Percentiles rank a stretch among this genome's conserved stretches.
phyloP scores from a whole-genome alignment of 1,284 basidiomycete genomes.

The Puccinia polysora region DNA sequence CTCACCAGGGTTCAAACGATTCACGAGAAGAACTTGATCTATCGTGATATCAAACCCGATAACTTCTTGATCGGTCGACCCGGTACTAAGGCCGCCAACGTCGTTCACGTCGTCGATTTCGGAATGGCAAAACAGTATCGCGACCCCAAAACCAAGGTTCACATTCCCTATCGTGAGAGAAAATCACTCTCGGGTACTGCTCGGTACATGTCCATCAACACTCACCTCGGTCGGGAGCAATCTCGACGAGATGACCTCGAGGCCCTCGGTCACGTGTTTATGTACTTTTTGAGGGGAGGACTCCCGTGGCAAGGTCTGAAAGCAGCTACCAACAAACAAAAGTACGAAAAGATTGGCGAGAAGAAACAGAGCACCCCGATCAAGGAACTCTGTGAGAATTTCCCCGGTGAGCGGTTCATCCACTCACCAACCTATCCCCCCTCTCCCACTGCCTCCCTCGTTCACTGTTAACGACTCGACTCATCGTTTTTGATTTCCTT shows the following conservation, averaged over 20 bases:
- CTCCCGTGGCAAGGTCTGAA: slow-evolving; percentile 95
- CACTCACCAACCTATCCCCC: neutral
- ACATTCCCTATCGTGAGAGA: slow-evolving; percentile 91
- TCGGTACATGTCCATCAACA: slow-evolving; percentile 96
- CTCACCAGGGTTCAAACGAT: slow-evolving; percentile 85
- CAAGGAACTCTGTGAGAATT: slow-evolving; percentile 86
- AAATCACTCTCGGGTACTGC: slow-evolving; percentile 85
- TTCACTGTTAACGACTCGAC: neutral
- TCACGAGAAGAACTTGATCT: slow-evolving; percentile 94
- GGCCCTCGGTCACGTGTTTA: slow-evolving; percentile 91
- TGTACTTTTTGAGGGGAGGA: slow-evolving; percentile 89
- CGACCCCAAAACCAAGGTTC: slow-evolving; percentile 92
- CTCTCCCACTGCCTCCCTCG: neutral
- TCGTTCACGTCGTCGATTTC: slow-evolving; percentile 84
- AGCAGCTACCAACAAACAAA: slow-evolving; percentile 94
- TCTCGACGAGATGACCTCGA: slow-evolving; percentile 90
- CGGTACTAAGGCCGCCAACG: slow-evolving; percentile 76
- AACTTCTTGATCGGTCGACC: slow-evolving; percentile 91
- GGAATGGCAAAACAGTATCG: slow-evolving; percentile 98
- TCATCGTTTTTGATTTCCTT: neutral
- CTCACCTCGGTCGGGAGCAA: slow-evolving; percentile 90
- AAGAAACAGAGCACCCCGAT: slow-evolving; percentile 97
- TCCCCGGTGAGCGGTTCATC: slow-evolving; percentile 65
- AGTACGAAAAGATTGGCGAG: slow-evolving; percentile 98
- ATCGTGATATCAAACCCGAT: slow-evolving; percentile 95